phyloP scores from a whole-genome alignment of 2,329 filamentous ascomycete genomes.

The Alternaria sp. region DNA sequence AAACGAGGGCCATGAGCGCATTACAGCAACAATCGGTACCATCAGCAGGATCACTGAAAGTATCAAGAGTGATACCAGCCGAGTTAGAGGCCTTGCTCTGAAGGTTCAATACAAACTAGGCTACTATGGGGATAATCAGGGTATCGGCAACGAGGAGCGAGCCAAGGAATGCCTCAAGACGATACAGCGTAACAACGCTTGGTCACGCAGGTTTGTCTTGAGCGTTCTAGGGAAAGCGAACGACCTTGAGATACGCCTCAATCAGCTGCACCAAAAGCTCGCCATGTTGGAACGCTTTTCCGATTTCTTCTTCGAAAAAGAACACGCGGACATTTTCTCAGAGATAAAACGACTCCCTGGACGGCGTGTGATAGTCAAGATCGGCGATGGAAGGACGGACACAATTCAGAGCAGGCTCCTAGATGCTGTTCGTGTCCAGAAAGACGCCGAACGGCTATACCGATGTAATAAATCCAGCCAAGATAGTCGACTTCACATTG shows the following conservation, averaged over 20 bases:
- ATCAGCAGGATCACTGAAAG: constrained; percentile 22
- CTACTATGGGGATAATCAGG: constrained; percentile 10
- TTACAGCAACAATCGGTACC: constrained; percentile 27
- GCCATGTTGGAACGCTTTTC: constrained; percentile 35
- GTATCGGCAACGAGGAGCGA: constrained; percentile 19
- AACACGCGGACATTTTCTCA: constrained; percentile 37
- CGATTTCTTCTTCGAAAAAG: constrained; percentile 34
- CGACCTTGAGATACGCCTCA: constrained; percentile 29
- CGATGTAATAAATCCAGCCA: constrained; percentile 22
- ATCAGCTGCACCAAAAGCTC: constrained; percentile 33
- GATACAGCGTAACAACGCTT: constrained; percentile 29
- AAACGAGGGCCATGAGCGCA: constrained; percentile 29
- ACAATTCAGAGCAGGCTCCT: constrained; percentile 28
- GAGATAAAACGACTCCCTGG: constrained; percentile 36
- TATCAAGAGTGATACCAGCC: constrained; percentile 28
- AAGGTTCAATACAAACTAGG: constrained; percentile 14
- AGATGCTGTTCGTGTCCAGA: constrained; percentile 32
- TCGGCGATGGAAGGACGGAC: constrained; percentile 25
- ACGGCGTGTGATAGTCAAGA: constrained; percentile 25
- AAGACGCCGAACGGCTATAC: constrained; percentile 40
- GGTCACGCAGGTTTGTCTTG: constrained; percentile 33
- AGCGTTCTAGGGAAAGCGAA: constrained; percentile 31
- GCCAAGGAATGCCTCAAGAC: constrained; percentile 32
- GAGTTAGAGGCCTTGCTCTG: constrained; percentile 31
- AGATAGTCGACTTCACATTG: constrained; percentile 33